phyloP scores from a whole-genome alignment of 805 yeast species.

The Candida manassasensis region DNA sequence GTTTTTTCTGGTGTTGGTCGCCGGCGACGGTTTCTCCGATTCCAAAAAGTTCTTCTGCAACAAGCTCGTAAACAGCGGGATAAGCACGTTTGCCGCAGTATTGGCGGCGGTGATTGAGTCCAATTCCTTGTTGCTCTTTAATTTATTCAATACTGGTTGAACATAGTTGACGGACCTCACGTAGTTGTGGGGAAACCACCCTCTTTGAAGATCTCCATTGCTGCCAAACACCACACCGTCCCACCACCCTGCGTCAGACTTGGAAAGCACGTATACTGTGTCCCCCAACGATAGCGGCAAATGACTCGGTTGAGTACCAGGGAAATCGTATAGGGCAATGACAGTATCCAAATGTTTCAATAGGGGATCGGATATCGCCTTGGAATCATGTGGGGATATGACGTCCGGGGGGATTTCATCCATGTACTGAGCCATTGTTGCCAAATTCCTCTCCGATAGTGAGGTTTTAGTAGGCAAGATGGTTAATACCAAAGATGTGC shows the following conservation, averaged over 20 bases:
- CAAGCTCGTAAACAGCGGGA: constrained; percentile 36
- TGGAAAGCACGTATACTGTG: constrained; percentile 61
- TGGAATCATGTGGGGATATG: constrained; percentile 24
- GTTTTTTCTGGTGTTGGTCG: constrained; percentile 40
- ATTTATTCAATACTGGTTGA: constrained; percentile 35
- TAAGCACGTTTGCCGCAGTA: constrained; percentile 42
- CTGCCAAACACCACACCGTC: constrained; percentile 55
- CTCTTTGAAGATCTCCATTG: constrained; percentile 48
- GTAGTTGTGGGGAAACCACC: constrained; percentile 81
- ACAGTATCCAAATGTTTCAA: constrained; percentile 51
- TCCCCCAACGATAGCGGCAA: constrained; percentile 61
- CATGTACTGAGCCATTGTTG: constrained; percentile 14
- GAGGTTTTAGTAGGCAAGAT: too few species aligned
- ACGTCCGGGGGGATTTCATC: constrained; percentile 42
- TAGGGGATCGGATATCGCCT: constrained; percentile 16
- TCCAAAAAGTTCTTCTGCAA: constrained; percentile 34
- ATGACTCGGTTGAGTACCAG: constrained; percentile 47
- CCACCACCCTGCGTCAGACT: constrained; percentile 77
- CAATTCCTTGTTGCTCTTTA: constrained; percentile 35
- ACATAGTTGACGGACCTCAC: constrained; percentile 45
- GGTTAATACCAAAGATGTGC: too few species aligned
- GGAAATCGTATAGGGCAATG: constrained; percentile 52
- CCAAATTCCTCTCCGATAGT: too few species aligned
- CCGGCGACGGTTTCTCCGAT: constrained; percentile 26
- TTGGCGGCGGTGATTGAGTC: constrained; percentile 43